A percentile compares a stretch with the other conserved stretches of the same genome.
These are phyloP conservation scores for Sugiyamaella floridensis DNA, from an alignment of 805 yeast genomes.

Conservation along the genomic window DNA sequence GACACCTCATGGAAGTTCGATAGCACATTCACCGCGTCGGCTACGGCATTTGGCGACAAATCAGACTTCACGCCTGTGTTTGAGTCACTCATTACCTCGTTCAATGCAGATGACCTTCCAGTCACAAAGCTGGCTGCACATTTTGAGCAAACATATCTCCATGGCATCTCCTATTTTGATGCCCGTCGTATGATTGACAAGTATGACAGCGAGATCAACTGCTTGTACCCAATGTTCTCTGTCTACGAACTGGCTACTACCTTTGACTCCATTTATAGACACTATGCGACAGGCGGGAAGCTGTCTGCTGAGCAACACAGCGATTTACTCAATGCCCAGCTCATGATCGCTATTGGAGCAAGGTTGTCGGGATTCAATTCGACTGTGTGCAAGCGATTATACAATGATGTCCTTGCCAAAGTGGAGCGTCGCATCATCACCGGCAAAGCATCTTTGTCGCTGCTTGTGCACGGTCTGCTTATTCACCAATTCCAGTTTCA, in stretches of 20 bases:
- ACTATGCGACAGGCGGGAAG: neutral
- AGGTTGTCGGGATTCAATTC: constrained; percentile 9
- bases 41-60: neutral
- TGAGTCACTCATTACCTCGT: neutral
- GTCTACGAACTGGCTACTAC: constrained; percentile 15
- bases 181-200: constrained; percentile 14
- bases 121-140: neutral
- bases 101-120: neutral
- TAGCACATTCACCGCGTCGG: neutral
- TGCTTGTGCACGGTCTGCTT: constrained; percentile 14
- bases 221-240: constrained; percentile 23
- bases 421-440: constrained; percentile 12
- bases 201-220: constrained; percentile 22
- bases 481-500: constrained; percentile 25
- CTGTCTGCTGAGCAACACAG: constrained; percentile 2
- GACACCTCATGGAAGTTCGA: neutral
- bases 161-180: constrained; percentile 10
- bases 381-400: constrained; percentile 14
- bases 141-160: constrained; percentile 2
- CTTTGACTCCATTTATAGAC: constrained; percentile 12
- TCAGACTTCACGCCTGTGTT: neutral
- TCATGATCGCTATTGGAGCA: constrained; percentile 20
- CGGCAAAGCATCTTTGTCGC: constrained; percentile 14
- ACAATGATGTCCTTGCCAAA: constrained; percentile 16
- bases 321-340: constrained; percentile 10